These are phyloP conservation scores for Apiosordaria backusii DNA, from an alignment of 495 filamentous ascomycete genomes.

Conservation along the genomic window DNA sequence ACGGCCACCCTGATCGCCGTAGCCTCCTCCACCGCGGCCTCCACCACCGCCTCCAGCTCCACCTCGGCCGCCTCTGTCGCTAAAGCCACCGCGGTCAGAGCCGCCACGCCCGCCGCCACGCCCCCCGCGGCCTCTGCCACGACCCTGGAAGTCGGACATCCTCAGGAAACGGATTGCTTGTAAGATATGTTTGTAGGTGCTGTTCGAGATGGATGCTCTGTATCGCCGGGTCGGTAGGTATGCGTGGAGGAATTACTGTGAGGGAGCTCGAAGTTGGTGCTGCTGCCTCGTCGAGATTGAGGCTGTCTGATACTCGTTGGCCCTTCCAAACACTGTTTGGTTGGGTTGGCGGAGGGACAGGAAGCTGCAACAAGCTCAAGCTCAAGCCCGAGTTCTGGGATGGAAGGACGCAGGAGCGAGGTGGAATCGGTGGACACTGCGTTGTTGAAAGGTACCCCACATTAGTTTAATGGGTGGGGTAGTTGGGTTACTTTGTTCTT, in stretches of 20 bases:
- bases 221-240: background rate
- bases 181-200: background rate
- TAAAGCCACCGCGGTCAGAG: slow-evolving; percentile 17
- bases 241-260: background rate
- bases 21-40: slow-evolving; percentile 25
- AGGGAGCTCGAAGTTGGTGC: no score
- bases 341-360: background rate
- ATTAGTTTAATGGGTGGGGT: background rate
- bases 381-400: background rate
- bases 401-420: background rate
- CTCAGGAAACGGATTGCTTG: no score
- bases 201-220: background rate
- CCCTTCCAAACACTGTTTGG: background rate
- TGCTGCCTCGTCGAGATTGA: background rate
- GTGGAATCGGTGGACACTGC: background rate
- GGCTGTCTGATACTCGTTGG: background rate
- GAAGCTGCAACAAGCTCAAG: no score
- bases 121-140: background rate
- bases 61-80: slow-evolving; percentile 25
- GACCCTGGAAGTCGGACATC: background rate
- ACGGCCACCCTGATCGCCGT: slow-evolving; percentile 28
- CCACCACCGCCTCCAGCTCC: slow-evolving; percentile 23
- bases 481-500: background rate
- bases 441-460: background rate
- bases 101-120: slow-evolving; percentile 15